These are phyloP conservation scores for Ogataea paradorogensis DNA, from an alignment of 805 yeast genomes.

Conservation along the genomic window DNA sequence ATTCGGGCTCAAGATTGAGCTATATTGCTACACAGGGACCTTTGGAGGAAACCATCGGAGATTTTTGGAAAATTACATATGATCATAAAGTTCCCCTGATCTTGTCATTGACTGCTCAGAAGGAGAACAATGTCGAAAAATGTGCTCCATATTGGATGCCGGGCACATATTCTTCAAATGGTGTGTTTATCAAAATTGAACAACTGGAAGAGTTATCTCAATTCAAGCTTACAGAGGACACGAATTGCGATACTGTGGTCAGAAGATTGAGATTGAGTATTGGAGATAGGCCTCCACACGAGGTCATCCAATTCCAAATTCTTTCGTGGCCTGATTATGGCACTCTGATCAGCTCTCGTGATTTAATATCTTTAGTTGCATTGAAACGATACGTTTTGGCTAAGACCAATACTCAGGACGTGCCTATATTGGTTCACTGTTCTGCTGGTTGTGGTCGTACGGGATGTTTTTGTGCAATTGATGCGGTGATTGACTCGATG, in stretches of 20 bases:
- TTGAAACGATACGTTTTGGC: constrained; percentile 32
- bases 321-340: constrained; percentile 84
- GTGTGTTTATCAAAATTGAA: constrained; percentile 24
- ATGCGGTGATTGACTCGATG: constrained; percentile 48
- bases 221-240: constrained; percentile 25
- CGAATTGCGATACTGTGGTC: constrained; percentile 27
- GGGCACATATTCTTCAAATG: constrained; percentile 44
- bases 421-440: constrained; percentile 78
- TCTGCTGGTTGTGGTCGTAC: constrained; percentile 98
- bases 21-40: constrained; percentile 95
- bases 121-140: constrained; percentile 75
- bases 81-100: constrained; percentile 64
- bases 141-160: constrained; percentile 81
- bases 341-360: constrained; percentile 52
- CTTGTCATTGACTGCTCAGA: constrained; percentile 70
- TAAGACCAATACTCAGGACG: constrained; percentile 11
- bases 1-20: constrained; percentile 37
- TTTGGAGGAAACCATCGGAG: constrained; percentile 63
- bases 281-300: constrained; percentile 35
- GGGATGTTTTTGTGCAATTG: constrained; percentile 80
- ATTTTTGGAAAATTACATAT: constrained; percentile 78
- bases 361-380: constrained; percentile 52
- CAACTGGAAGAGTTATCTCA: constrained; percentile 26
- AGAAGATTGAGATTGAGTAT: constrained; percentile 46
- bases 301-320: constrained; percentile 71